Conservation (phyloP, 768 basidiomycete species). For the Mrakia blollopis region DNA sequence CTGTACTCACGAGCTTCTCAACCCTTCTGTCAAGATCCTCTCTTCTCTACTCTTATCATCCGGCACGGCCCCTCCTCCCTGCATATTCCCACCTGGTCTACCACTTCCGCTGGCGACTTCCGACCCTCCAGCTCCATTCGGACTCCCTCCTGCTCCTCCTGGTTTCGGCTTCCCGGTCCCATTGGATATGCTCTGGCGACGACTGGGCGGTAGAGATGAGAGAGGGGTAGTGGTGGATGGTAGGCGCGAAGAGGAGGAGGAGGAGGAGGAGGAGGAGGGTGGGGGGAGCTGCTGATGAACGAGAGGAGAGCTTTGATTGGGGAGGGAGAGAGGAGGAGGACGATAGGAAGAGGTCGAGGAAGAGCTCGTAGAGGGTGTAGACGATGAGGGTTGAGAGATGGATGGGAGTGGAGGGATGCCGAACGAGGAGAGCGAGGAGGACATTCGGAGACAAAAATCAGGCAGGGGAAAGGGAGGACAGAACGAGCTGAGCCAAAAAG, state of each 20-base stretch:
- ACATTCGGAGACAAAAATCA: background rate
- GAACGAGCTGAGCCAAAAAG: no score
- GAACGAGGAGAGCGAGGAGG: background rate
- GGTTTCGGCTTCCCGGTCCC: background rate
- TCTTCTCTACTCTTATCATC: constrained; percentile 1
- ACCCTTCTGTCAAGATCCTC: background rate
- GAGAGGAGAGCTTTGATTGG: background rate
- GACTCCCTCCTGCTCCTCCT: no score
- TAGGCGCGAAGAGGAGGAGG: background rate
- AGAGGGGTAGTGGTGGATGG: background rate
- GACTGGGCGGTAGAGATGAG: no score
- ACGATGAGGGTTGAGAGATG: background rate
- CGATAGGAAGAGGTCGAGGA: background rate
- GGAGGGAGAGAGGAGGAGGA: background rate
- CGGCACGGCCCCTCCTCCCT: background rate
- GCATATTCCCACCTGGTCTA: background rate
- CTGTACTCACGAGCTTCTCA: background rate
- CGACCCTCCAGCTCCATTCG: constrained; percentile 5
- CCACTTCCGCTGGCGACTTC: constrained; percentile 5
- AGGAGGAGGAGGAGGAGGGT: no score
- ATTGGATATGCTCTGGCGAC: background rate
- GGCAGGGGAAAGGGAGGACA: background rate
- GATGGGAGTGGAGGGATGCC: background rate
- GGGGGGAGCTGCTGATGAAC: background rate
- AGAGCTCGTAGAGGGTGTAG: background rate